A percentile compares a stretch with the other conserved stretches of the same genome.
Evolutionary conservation across 2,329 filamentous ascomycete genomes (phyloP).

Genomic region (Alternaria alternata): DNA sequence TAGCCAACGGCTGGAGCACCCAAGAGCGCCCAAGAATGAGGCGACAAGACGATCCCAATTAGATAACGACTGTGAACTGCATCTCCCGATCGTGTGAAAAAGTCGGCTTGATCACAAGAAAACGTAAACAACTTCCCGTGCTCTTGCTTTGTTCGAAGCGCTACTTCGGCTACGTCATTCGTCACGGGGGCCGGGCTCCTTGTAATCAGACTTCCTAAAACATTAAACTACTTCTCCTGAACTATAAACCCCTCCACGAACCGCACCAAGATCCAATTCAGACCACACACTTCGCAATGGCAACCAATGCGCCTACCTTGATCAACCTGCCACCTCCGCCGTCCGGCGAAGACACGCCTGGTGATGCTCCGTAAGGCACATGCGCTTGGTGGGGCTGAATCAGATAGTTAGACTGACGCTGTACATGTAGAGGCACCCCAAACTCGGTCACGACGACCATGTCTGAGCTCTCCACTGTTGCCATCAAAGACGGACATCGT

Average conservation of each 20-base stretch:
- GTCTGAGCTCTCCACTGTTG: slow-evolving; percentile 88
- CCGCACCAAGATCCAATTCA: neutral
- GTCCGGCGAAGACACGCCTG: slow-evolving; percentile 84
- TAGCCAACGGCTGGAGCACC: slow-evolving; percentile 11
- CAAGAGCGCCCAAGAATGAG: slow-evolving; percentile 7
- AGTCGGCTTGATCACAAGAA: neutral
- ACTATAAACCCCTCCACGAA: slow-evolving; percentile 11
- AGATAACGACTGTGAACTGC: neutral
- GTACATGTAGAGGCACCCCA: slow-evolving; percentile 76
- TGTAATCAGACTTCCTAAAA: slow-evolving; percentile 6
- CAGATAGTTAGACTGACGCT: slow-evolving; percentile 24
- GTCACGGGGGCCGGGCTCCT: slow-evolving; percentile 14
- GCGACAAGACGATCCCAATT: slow-evolving; percentile 1
- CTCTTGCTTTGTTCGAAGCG: slow-evolving; percentile 5
- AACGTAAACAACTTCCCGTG: neutral
- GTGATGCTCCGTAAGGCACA: slow-evolving; percentile 80
- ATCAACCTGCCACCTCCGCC: slow-evolving; percentile 86
- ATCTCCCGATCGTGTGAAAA: neutral
- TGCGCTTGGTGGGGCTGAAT: slow-evolving; percentile 15
- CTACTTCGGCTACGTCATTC: slow-evolving; percentile 13
- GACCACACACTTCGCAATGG: slow-evolving; percentile 33
- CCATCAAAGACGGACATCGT: slow-evolving; percentile 95
- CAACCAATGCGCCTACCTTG: slow-evolving; percentile 66
- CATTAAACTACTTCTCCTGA: slow-evolving; percentile 15
- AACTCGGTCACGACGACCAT: slow-evolving; percentile 93